phyloP scores from a whole-genome alignment of 176 grass and related monocot species.

The Aegilops speltoides region DNA sequence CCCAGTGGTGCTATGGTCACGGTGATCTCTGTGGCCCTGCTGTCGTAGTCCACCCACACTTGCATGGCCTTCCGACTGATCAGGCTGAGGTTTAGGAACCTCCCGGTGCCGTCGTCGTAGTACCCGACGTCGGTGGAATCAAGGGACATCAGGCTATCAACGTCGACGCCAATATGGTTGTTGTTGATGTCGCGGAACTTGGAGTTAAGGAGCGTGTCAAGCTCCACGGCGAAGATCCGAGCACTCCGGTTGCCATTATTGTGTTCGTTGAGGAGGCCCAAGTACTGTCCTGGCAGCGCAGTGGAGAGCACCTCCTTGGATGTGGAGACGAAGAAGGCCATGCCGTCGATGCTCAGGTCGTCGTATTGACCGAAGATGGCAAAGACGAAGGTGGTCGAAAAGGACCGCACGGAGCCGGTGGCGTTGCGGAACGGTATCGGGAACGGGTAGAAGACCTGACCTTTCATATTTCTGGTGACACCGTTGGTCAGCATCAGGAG shows the following conservation, averaged over 20 bases:
- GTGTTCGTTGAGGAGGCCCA: too few species aligned
- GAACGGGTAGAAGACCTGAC: conserved; percentile 41
- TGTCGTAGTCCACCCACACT: too few species aligned
- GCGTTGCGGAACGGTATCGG: conserved; percentile 22
- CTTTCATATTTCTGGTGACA: conserved; percentile 23
- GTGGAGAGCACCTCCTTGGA: neutral
- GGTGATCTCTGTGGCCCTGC: too few species aligned
- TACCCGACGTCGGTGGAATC: neutral
- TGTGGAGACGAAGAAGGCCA: neutral
- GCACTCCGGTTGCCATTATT: neutral
- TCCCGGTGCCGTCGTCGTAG: neutral
- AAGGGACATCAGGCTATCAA: conserved; percentile 2
- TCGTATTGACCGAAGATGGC: conserved; percentile 21
- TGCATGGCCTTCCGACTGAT: neutral
- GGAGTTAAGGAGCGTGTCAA: neutral
- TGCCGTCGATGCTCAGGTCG: conserved; percentile 32
- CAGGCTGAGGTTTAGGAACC: neutral
- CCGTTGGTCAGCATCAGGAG: conserved; percentile 43
- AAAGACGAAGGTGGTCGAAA: too few species aligned
- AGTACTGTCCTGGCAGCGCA: neutral
- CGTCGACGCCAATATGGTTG: neutral
- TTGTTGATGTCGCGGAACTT: conserved; percentile 18
- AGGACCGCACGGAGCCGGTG: neutral
- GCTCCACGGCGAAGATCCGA: neutral
- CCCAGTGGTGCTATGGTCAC: too few species aligned